A percentile compares a stretch with the other conserved stretches of the same genome.
Evolutionary conservation across 2,329 filamentous ascomycete genomes (phyloP).

Genomic region (Colletotrichum falcatum): DNA sequence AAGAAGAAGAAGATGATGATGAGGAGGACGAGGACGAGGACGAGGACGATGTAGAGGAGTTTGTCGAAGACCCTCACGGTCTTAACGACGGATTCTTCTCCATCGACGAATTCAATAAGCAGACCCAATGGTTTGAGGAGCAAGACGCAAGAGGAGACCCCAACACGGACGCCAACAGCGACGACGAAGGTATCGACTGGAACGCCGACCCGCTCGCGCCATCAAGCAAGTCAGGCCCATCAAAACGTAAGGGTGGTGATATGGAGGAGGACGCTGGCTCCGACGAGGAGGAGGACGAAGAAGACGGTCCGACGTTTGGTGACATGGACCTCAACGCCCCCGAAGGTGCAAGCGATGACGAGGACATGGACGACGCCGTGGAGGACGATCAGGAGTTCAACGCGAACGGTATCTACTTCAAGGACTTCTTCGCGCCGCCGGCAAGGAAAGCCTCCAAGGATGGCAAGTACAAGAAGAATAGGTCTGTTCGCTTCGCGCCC

Average conservation of each 20-base stretch:
- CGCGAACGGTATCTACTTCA: constrained; percentile 90
- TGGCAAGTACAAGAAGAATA: constrained; percentile 53
- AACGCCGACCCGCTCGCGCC: constrained; percentile 76
- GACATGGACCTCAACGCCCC: constrained; percentile 80
- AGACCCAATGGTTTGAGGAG: constrained; percentile 89
- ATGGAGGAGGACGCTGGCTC: constrained; percentile 49
- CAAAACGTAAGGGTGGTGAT: constrained; percentile 46
- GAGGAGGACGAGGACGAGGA: constrained; percentile 57
- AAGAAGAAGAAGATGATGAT: constrained; percentile 47
- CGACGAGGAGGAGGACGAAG: constrained; percentile 68
- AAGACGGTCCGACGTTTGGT: constrained; percentile 85
- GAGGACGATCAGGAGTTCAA: constrained; percentile 70
- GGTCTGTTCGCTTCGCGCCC: constrained; percentile 55
- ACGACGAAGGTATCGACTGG: constrained; percentile 87
- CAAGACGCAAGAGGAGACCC: constrained; percentile 83
- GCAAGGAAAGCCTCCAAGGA: constrained; percentile 72
- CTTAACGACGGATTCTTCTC: constrained; percentile 99
- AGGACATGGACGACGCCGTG: constrained; percentile 67
- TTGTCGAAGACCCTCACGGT: constrained; percentile 80
- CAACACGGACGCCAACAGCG: constrained; percentile 79
- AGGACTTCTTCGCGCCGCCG: constrained; percentile 93
- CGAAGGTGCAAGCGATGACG: constrained; percentile 75
- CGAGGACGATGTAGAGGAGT: constrained; percentile 64
- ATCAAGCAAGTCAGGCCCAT: constrained; percentile 43
- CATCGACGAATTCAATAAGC: constrained; percentile 96